Base-by-base conservation (phyloP, 1,284 basidiomycete genomes). In the Irpex sp. region DNA sequence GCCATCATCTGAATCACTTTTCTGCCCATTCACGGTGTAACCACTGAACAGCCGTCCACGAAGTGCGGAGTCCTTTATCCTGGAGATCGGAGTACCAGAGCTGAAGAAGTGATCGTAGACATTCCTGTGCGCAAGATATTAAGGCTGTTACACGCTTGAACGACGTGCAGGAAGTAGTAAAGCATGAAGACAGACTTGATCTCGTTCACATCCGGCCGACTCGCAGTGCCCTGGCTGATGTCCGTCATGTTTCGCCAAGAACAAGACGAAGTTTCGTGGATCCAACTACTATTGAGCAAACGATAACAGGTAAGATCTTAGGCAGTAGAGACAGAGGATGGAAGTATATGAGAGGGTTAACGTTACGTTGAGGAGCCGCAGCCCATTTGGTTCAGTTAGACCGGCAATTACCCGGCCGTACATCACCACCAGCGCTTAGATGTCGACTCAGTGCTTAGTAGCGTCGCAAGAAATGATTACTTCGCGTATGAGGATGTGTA, bases 41-140 rank as follows among this genome's bases (percentile, higher is more conserved):
- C 75, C 69, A 58, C 76, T 73, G 65, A 89, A 82, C 21, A 93
- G 73, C 17, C 84, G 82, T 66, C 87, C 86, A 59, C 83, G 79
- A 17, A 89, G 76, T 8, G 86, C 83, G 19, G 81, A 80, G 73
- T 92, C 87, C 71, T 83, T 85, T 64, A 91, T 75, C 73, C 86
- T 90, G 48, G 85, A 81, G 31, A 88, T 77, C 58, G 82, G 82
- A 44, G 73, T 71, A 48, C 82, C 82, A 52, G 83, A 79, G 54
- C 78, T 77, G 74, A 92, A 90, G 58, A 93, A 76, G 66, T 80
- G 77, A 67, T 85, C 77, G 71, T 87, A 92, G 58, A 82, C 79
- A 66, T 78, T 77, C 76, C 89, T 91, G 31, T 56, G 4, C 34
- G 36, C 54, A 72, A 58, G 40, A 65, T 64, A 68, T 64, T 65